Conservation (phyloP, 176 grass and related monocot genomes). For the Rhynchospora tenuis region DNA sequence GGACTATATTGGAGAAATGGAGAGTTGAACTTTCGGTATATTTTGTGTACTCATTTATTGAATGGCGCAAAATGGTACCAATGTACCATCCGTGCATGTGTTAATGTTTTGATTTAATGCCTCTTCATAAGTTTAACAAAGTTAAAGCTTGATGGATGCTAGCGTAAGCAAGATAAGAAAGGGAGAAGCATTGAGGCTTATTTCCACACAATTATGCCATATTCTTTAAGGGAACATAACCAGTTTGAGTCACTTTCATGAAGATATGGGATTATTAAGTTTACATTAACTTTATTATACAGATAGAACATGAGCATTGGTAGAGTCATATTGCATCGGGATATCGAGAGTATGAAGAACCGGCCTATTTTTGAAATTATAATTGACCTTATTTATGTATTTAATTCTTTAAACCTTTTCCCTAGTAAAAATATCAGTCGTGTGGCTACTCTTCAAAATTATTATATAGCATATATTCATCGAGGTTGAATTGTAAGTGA, state of each 20-base stretch:
- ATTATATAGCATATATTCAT: background rate
- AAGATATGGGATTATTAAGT: constrained; percentile 16
- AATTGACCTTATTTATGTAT: background rate
- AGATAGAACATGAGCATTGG: too few relatives aligned
- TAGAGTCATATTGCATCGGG: too few relatives aligned
- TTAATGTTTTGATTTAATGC: background rate
- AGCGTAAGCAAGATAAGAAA: constrained; percentile 20
- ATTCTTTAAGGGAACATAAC: constrained; percentile 21
- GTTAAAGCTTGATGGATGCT: background rate
- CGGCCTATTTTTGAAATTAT: background rate
- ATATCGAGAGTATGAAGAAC: background rate
- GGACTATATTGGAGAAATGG: too few relatives aligned
- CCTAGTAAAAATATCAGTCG: background rate
- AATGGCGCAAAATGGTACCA: background rate
- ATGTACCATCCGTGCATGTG: background rate
- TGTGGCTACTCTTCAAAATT: background rate
- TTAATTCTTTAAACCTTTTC: background rate
- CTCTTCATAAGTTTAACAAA: background rate
- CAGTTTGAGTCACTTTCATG: constrained; percentile 16
- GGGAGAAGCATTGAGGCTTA: constrained; percentile 3
- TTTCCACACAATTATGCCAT: constrained; percentile 1
- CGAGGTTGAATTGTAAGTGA: background rate
- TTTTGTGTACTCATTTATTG: background rate
- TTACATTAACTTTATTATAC: constrained; percentile 10
- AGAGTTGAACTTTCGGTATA: background rate